Conservation (phyloP, 768 basidiomycete species). For the Neoboletus subvelutipes region DNA sequence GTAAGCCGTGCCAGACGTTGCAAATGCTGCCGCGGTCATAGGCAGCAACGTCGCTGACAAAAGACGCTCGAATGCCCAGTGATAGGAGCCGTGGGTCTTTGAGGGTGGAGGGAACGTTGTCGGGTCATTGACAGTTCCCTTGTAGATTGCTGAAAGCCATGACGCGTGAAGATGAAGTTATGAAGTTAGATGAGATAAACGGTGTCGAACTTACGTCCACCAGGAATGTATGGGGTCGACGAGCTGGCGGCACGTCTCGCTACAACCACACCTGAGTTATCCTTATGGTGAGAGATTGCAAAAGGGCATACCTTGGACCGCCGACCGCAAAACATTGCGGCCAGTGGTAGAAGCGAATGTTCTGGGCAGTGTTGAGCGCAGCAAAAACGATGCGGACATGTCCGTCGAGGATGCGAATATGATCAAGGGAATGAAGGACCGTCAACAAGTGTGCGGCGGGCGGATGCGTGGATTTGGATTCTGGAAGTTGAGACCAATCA, state of each 20-base stretch:
- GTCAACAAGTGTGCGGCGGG: neutral
- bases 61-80: constrained; percentile 90
- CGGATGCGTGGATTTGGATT: neutral
- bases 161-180: neutral
- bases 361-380: constrained; percentile 49
- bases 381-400: constrained; percentile 51
- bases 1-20: constrained; percentile 69
- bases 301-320: constrained; percentile 40
- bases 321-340: constrained; percentile 41
- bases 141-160: constrained; percentile 63
- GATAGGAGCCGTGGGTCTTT: constrained; percentile 85
- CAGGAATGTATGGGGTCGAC: constrained; percentile 54
- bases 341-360: constrained; percentile 38
- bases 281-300: neutral
- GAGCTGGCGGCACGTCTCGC: constrained; percentile 42
- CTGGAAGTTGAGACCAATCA: constrained; percentile 15
- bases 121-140: constrained; percentile 94
- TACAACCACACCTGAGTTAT: constrained; percentile 15
- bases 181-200: neutral
- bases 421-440: neutral
- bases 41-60: constrained; percentile 88
- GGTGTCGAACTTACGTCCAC: constrained; percentile 56
- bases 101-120: constrained; percentile 83
- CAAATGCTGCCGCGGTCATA: constrained; percentile 83
- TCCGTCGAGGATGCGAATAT: neutral